Evolutionary conservation across 108 stramenopile genomes (phyloP).

Genomic region (Stephanodiscus minutulus): DNA sequence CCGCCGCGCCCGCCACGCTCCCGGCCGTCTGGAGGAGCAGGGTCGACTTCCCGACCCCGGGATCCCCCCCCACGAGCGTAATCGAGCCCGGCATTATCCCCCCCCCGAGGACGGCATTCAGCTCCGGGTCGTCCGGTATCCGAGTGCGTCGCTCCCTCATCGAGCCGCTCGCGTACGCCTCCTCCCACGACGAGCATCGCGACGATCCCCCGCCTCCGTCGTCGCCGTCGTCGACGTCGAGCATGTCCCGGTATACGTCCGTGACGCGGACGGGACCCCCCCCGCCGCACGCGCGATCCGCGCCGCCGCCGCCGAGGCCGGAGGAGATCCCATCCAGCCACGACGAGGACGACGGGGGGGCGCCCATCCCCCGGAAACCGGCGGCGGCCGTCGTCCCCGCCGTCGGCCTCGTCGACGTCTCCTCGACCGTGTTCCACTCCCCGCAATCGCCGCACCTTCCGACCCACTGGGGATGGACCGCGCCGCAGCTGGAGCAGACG

Average conservation of each 20-base stretch:
- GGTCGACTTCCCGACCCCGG: conserved; percentile 82
- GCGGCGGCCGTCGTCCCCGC: conserved; percentile 13
- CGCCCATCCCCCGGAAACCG: neutral
- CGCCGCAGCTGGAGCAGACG: conserved; percentile 84
- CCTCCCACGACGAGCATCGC: conserved; percentile 8
- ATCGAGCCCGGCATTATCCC: conserved; percentile 91
- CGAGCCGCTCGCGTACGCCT: conserved; percentile 16
- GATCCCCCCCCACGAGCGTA: conserved; percentile 88
- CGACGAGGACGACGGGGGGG: conserved; percentile 14
- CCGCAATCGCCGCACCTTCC: conserved; percentile 89
- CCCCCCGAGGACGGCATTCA: conserved; percentile 92
- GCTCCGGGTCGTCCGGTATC: conserved; percentile 79
- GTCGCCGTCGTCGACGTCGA: conserved; percentile 15
- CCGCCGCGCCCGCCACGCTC: conserved; percentile 54
- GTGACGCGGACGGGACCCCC: conserved; percentile 66
- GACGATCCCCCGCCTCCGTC: neutral
- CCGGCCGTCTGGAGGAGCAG: conserved; percentile 76
- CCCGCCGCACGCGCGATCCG: neutral
- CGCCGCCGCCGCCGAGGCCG: conserved; percentile 20
- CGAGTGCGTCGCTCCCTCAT: conserved; percentile 45
- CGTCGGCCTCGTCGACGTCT: conserved; percentile 57
- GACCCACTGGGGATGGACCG: conserved; percentile 91
- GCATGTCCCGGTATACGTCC: conserved; percentile 62
- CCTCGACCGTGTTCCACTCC: conserved; percentile 93
- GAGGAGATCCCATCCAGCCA: conserved; percentile 66